These are phyloP conservation scores for Sphagnum tenellum DNA, from an alignment of 225 moss, liverwort and hornwort genomes.

Conservation along the genomic window DNA sequence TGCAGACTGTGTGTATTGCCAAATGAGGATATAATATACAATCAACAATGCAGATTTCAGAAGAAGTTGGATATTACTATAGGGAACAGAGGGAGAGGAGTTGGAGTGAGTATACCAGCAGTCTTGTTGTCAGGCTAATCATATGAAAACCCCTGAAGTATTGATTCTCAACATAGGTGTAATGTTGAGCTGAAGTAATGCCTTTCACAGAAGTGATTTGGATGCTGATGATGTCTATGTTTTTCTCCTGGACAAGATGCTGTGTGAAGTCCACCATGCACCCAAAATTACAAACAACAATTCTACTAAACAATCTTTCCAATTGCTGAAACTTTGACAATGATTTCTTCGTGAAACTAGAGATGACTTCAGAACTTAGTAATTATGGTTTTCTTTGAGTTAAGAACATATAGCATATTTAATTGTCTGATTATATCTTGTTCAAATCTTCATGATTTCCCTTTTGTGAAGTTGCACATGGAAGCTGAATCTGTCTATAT, in stretches of 20 bases:
- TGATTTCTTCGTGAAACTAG: too few species aligned
- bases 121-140: constrained; percentile 84
- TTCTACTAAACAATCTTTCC: background rate
- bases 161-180: constrained; percentile 80
- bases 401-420: too few species aligned
- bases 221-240: constrained; percentile 74
- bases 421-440: too few species aligned
- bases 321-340: background rate
- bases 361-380: too few species aligned
- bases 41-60: background rate
- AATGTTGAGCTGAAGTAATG: constrained; percentile 80
- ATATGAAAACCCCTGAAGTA: constrained; percentile 90
- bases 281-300: background rate
- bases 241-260: constrained; percentile 75
- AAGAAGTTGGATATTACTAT: background rate
- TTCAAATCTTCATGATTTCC: too few species aligned
- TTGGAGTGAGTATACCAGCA: constrained; percentile 33
- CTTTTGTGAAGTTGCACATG: background rate
- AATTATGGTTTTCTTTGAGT: too few species aligned
- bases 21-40: too few species aligned
- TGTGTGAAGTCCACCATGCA: constrained; percentile 6
- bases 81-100: background rate
- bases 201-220: constrained; percentile 83
- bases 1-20: too few species aligned
- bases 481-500: background rate